phyloP scores from a whole-genome alignment of 805 yeast genomes.

The Clavispora phyllophila region DNA sequence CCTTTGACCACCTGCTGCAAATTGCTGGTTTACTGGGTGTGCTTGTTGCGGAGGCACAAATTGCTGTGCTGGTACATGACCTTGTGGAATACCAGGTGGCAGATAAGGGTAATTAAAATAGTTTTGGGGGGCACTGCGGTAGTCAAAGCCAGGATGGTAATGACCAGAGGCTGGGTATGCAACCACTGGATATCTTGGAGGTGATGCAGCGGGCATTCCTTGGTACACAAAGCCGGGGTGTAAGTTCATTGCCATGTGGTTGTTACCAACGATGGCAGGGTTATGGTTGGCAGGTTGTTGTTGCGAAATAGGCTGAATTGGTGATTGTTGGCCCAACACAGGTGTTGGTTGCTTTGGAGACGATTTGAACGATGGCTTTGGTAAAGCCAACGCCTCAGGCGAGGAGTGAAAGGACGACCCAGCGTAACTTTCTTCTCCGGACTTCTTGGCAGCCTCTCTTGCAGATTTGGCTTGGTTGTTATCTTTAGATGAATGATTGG shows the following conservation, averaged over 20 bases:
- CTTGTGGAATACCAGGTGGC: conserved; percentile 12
- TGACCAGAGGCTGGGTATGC: conserved; percentile 24
- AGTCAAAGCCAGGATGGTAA: conserved; percentile 28
- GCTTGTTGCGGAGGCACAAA: conserved; percentile 7
- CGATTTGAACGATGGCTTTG: conserved; percentile 45
- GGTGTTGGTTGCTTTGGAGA: conserved; percentile 15
- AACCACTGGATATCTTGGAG: conserved; percentile 29
- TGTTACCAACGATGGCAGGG: neutral
- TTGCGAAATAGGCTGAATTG: conserved; percentile 5
- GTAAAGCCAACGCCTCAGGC: conserved; percentile 51
- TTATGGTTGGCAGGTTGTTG: conserved; percentile 7
- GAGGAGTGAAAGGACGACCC: conserved; percentile 55
- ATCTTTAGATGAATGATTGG: neutral
- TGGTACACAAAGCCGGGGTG: conserved; percentile 15
- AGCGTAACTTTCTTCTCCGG: conserved; percentile 39
- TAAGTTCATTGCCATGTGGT: conserved; percentile 4
- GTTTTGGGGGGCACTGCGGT: conserved; percentile 28
- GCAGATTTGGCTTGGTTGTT: neutral
- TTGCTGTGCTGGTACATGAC: conserved; percentile 13
- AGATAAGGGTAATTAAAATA: conserved; percentile 28
- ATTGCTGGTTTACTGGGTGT: neutral
- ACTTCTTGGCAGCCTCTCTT: conserved; percentile 5
- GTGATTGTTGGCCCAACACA: neutral
- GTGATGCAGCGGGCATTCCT: conserved; percentile 18
- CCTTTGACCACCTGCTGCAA: conserved; percentile 26